Conservation (phyloP, 495 filamentous ascomycete species). For the Daldinia decipiens region DNA sequence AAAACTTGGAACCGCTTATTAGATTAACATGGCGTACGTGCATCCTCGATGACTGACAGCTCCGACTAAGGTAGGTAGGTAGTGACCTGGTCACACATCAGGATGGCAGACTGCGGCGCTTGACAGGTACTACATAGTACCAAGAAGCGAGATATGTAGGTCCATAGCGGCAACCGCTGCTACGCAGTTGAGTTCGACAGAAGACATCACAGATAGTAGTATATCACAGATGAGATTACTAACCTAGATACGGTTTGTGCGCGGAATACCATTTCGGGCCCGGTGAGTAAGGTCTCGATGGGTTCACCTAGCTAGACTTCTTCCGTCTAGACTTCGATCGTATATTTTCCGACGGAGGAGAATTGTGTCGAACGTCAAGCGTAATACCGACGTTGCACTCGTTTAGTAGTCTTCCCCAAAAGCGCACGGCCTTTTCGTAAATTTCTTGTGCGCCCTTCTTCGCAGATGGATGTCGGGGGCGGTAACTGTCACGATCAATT, state of each 20-base stretch:
- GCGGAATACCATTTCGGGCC: slow-evolving; percentile 35
- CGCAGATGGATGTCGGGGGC: slow-evolving; percentile 24
- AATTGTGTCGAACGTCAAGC: slow-evolving; percentile 28
- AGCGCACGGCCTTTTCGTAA: slow-evolving; percentile 25
- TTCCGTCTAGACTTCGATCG: slow-evolving; percentile 28
- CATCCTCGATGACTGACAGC: slow-evolving; percentile 37
- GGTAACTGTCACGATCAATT: slow-evolving; percentile 34
- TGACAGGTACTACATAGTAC: slow-evolving; percentile 28
- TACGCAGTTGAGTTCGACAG: slow-evolving; percentile 26
- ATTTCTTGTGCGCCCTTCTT: slow-evolving; percentile 27
- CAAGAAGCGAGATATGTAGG: slow-evolving; percentile 42
- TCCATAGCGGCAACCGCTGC: slow-evolving; percentile 27
- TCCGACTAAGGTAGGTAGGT: background rate
- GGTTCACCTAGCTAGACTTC: slow-evolving; percentile 12
- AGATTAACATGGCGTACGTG: slow-evolving; percentile 26
- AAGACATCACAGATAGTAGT: too few relatives aligned
- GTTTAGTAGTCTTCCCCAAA: slow-evolving; percentile 28
- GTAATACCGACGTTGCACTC: slow-evolving; percentile 42
- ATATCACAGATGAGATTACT: slow-evolving; percentile 21
- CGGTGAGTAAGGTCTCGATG: slow-evolving; percentile 17
- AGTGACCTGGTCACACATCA: slow-evolving; percentile 35
- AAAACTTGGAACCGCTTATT: slow-evolving; percentile 32
- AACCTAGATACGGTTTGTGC: background rate
- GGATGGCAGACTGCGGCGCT: slow-evolving; percentile 36
- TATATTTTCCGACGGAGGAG: slow-evolving; percentile 19